Conservation (phyloP, 306 rosid genomes). For the Senna tora region DNA sequence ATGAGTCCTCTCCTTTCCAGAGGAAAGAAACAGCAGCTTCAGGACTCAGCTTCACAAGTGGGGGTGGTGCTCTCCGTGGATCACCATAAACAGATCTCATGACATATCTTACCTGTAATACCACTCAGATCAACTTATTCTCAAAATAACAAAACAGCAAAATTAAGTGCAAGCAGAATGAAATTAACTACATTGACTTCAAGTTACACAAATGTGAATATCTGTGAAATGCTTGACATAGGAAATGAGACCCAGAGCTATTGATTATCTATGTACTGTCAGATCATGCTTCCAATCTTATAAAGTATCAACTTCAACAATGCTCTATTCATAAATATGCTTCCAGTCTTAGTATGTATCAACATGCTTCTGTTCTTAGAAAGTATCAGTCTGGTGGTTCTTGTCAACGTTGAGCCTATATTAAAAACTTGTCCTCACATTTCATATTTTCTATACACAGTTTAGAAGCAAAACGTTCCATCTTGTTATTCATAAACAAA, state of each 20-base stretch:
- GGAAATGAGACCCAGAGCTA: neutral
- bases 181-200: neutral
- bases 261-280: neutral
- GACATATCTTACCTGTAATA: constrained; percentile 87
- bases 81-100: constrained; percentile 91
- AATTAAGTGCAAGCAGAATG: constrained; percentile 28
- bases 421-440: neutral
- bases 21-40: constrained; percentile 71
- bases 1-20: constrained; percentile 96
- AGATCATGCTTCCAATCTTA: neutral
- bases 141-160: constrained; percentile 31
- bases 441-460: neutral
- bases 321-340: too few species aligned
- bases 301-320: neutral
- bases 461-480: constrained; percentile 19
- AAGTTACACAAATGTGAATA: neutral
- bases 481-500: constrained; percentile 8
- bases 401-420: neutral
- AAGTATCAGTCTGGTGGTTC: neutral
- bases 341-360: too few species aligned
- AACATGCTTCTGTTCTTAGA: too few species aligned
- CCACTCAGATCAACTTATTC: constrained; percentile 33
- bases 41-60: constrained; percentile 86
- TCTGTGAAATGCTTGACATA: constrained; percentile 7
- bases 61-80: constrained; percentile 94